phyloP scores from a whole-genome alignment of 352 stramenopile genomes.

The Phytopythium ostracodes region DNA sequence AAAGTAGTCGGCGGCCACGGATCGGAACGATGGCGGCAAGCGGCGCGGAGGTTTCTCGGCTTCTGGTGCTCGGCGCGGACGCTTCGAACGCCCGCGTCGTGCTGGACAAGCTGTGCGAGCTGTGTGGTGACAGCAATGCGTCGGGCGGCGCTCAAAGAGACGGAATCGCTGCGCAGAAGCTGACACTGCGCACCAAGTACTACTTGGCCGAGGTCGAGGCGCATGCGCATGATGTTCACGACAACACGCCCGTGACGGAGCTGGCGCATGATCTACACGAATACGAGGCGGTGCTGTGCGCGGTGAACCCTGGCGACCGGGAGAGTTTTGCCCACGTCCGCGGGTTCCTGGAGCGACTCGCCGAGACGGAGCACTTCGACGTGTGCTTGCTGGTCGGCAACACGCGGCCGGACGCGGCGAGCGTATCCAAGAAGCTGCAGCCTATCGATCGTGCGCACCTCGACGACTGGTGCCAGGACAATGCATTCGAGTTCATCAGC shows the following conservation, averaged over 20 bases:
- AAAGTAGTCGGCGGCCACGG: neutral
- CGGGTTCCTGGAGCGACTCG: conserved; percentile 37
- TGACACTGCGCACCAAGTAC: conserved; percentile 65
- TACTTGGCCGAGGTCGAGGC: conserved; percentile 56
- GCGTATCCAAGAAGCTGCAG: conserved; percentile 13
- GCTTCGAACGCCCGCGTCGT: conserved; percentile 14
- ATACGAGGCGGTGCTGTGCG: conserved; percentile 65
- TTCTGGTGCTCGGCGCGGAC: conserved; percentile 49
- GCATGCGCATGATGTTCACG: conserved; percentile 37
- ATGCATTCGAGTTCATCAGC: conserved; percentile 60
- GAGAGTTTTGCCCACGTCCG: conserved; percentile 43
- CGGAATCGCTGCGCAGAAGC: conserved; percentile 12
- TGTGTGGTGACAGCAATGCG: conserved; percentile 20
- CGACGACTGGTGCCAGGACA: conserved; percentile 51
- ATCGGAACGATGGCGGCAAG: neutral
- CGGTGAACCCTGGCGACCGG: conserved; percentile 33
- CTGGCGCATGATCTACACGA: conserved; percentile 35
- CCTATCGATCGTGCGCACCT: conserved; percentile 26
- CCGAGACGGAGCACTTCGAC: conserved; percentile 45
- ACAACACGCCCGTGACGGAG: conserved; percentile 30
- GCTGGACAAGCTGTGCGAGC: conserved; percentile 21
- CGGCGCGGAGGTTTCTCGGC: conserved; percentile 16
- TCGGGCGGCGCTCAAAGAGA: neutral
- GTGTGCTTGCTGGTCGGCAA: conserved; percentile 49
- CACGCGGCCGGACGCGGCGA: conserved; percentile 8